A percentile compares a stretch with the other conserved stretches of the same genome.
These are phyloP conservation scores for Arabidopsis lyrata DNA, from an alignment of 441 rosid genomes.

Conservation along the genomic window DNA sequence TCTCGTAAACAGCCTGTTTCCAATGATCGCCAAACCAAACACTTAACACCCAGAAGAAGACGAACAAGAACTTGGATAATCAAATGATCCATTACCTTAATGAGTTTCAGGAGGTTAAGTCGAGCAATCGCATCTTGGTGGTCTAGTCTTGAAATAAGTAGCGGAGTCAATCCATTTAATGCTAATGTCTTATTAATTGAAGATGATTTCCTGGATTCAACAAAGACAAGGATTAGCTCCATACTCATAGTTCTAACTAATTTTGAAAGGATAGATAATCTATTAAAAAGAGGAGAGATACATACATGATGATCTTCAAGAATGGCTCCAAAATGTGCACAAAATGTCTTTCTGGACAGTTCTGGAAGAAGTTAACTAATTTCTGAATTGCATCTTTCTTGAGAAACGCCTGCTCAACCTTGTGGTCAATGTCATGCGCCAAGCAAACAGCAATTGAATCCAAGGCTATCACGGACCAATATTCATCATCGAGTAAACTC, in stretches of 20 bases:
- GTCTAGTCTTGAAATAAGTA: conserved; percentile 86
- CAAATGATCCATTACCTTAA: conserved; percentile 64
- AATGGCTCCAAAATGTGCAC: conserved; percentile 97
- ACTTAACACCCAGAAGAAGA: conserved; percentile 23
- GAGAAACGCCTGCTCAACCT: conserved; percentile 93
- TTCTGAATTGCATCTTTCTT: conserved; percentile 89
- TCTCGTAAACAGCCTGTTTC: conserved; percentile 95
- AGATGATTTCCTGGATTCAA: conserved; percentile 83
- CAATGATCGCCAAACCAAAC: conserved; percentile 9
- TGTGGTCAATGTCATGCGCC: conserved; percentile 97
- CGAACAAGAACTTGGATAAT: background rate
- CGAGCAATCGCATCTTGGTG: conserved; percentile 99
- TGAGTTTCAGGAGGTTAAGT: conserved; percentile 89
- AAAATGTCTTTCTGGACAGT: conserved; percentile 95
- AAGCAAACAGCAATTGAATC: conserved; percentile 98
- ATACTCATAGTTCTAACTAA: conserved; percentile 17
- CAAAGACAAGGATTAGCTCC: conserved; percentile 30
- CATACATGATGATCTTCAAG: conserved; percentile 88
- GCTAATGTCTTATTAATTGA: conserved; percentile 92
- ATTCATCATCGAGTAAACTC: conserved; percentile 87
- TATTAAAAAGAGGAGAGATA: conserved; percentile 17
- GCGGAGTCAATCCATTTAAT: conserved; percentile 92
- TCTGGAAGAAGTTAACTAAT: conserved; percentile 86
- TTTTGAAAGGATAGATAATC: conserved; percentile 5
- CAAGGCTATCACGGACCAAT: conserved; percentile 92